Evolutionary conservation across 257 asterid genomes (phyloP), one percentile per base, ranked within the genome.

Genomic region (Galeopsis tetrahit): DNA sequence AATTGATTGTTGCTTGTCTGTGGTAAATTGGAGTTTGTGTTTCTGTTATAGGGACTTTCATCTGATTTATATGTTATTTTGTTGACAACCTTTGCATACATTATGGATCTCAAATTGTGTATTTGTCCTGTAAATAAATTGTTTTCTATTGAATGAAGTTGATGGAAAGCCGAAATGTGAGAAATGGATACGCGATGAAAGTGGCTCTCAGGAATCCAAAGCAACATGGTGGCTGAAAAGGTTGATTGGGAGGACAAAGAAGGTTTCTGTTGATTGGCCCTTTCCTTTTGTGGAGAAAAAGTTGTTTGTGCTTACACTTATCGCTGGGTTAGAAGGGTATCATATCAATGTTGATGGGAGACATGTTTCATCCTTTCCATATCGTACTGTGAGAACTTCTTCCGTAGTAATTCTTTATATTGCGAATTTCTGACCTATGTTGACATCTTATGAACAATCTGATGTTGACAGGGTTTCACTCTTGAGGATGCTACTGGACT

Each of bases 81-180:
- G 49, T 64, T 72, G 70, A 43, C 56, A 55, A 39, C 48, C 13
- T 49, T 64, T 51, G 49, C 52, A 14, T 58, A 9, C 42, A 7
- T 49, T 31, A 8, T 33, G 3, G 42, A 8, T 31, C 31, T 10
- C 3, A 2, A 48, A 49, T 68, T 60, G 55, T 66, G 44, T 28
- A 5, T 31, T 60, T 56, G 7, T 78, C 15, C 49, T 75, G 75
- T 38, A 36, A 78, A 38, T 68, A 63, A 64, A 43, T 14, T 76
- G 33, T 68, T 39, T 53, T 72, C 80, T 33, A 62, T 72, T 69
- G 66, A 71, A 57, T 85, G 80, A 82, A 92, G 98, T 90, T 85
- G 98, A 90, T 83, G 97, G 98, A 77, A 95, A 84, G 78, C 86
- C 80, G 59, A 94, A 91, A 80, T 94, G 98, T 75, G 98, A 94